Percentiles rank a stretch among this genome's conserved stretches.
Conservation (phyloP, 148 eudicot genomes). For the Silene uniflora region DNA sequence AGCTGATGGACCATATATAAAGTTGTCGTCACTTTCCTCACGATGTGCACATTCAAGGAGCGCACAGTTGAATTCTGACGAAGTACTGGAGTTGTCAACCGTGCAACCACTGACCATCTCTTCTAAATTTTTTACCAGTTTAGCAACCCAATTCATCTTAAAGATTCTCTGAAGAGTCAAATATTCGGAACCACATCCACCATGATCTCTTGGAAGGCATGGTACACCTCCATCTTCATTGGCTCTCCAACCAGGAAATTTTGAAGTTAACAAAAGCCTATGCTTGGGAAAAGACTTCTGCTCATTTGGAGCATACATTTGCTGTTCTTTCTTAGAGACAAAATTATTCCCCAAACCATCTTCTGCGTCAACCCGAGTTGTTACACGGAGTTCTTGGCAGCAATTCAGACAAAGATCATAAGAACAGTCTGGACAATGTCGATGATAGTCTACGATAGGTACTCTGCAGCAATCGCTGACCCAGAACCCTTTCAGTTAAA, state of each 20-base stretch:
- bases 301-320: conserved; percentile 23
- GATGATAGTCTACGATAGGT: conserved; percentile 92
- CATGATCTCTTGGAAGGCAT: conserved; percentile 68
- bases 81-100: conserved; percentile 30
- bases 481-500: conserved; percentile 17
- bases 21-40: conserved; percentile 47
- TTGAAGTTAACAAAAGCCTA: conserved; percentile 37
- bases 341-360: conserved; percentile 30
- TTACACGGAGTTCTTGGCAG: conserved; percentile 85
- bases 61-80: conserved; percentile 28
- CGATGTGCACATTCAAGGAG: conserved; percentile 49
- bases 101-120: conserved; percentile 91
- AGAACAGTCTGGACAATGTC: conserved; percentile 82
- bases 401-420: conserved; percentile 92
- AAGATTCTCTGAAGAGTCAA: conserved; percentile 70
- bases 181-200: conserved; percentile 69
- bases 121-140: conserved; percentile 81
- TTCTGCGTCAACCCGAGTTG: conserved; percentile 37
- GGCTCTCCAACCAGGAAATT: conserved; percentile 71
- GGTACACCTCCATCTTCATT: conserved; percentile 73
- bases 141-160: conserved; percentile 98
- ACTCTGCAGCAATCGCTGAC: conserved; percentile 89
- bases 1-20: conserved; percentile 64
- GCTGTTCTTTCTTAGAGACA: conserved; percentile 26
- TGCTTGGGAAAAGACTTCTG: conserved; percentile 33